Evolutionary conservation across 2,329 filamentous ascomycete species (phyloP).

Genomic region (Microsporum audouinii): DNA sequence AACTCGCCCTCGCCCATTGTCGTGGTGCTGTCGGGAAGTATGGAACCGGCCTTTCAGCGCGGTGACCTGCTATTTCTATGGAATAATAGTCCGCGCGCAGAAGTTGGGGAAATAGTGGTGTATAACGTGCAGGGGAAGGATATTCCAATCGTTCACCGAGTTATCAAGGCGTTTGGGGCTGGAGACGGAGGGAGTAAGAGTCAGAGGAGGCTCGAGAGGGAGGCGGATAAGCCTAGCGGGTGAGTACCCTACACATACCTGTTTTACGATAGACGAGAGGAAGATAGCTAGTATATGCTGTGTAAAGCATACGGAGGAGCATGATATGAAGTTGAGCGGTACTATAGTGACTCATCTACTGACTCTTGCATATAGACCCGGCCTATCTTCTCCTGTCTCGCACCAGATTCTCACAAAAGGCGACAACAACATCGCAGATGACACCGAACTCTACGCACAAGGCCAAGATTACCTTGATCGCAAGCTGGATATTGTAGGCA

Average conservation of each 20-base stretch:
- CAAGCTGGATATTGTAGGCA: constrained; percentile 77
- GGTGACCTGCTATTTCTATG: constrained; percentile 54
- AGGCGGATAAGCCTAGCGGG: constrained; percentile 8
- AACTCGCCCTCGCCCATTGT: constrained; percentile 62
- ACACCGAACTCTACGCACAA: constrained; percentile 77
- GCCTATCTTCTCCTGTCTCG: constrained; percentile 13
- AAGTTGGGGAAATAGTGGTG: constrained; percentile 62
- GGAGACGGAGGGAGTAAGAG: constrained; percentile 28
- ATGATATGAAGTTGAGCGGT: background rate
- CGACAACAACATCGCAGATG: constrained; percentile 89
- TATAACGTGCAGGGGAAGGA: constrained; percentile 87
- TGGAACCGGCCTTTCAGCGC: constrained; percentile 57
- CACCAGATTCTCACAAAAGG: constrained; percentile 79
- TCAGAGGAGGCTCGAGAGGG: constrained; percentile 18
- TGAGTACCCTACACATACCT: background rate
- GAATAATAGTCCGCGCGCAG: constrained; percentile 50
- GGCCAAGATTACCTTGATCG: constrained; percentile 80
- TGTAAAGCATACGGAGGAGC: background rate
- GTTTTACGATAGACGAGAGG: background rate
- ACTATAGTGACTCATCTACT: background rate
- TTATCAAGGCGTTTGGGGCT: constrained; percentile 59
- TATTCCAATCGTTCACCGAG: constrained; percentile 91
- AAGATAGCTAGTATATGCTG: background rate
- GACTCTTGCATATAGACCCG: background rate
- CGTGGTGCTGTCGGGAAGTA: constrained; percentile 54